These are phyloP conservation scores for Venturia asperata DNA, from an alignment of 2,329 filamentous ascomycete species.

Conservation along the genomic window DNA sequence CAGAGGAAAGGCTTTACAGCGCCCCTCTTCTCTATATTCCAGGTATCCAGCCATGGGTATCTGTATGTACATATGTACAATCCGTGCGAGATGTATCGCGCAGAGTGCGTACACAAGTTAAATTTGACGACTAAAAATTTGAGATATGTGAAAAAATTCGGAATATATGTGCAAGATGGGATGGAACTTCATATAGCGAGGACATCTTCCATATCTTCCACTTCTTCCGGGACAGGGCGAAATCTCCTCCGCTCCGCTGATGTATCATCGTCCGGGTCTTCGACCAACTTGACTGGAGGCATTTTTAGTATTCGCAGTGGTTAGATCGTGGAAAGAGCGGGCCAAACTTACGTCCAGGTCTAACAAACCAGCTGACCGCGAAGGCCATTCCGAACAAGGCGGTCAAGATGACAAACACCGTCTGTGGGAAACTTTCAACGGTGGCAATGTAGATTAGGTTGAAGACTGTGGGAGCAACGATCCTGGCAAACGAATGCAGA, in stretches of 20 bases:
- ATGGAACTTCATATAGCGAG: neutral
- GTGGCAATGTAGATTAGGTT: slow-evolving; percentile 81
- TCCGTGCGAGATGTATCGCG: neutral
- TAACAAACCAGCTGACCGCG: slow-evolving; percentile 61
- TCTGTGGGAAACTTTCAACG: slow-evolving; percentile 68
- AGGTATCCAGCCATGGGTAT: no score
- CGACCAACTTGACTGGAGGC: neutral
- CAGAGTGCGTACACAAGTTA: neutral
- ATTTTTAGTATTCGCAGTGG: neutral
- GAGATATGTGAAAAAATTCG: neutral
- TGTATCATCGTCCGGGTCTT: slow-evolving; percentile 1
- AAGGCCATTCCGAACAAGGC: slow-evolving; percentile 61
- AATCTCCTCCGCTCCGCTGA: neutral
- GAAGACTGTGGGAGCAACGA: slow-evolving; percentile 74
- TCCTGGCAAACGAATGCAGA: slow-evolving; percentile 71
- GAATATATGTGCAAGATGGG: neutral
- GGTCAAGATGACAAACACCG: slow-evolving; percentile 71
- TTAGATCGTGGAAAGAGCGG: neutral
- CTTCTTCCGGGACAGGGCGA: neutral
- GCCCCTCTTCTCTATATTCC: no score
- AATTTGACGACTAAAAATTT: no score
- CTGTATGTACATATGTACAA: neutral
- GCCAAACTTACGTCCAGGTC: slow-evolving; percentile 60
- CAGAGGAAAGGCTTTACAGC: no score
- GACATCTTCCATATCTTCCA: slow-evolving; percentile 1